Percentiles rank a stretch among this genome's conserved stretches.
phyloP scores from a whole-genome alignment of 352 stramenopile genomes.

The Pythium sp. region DNA sequence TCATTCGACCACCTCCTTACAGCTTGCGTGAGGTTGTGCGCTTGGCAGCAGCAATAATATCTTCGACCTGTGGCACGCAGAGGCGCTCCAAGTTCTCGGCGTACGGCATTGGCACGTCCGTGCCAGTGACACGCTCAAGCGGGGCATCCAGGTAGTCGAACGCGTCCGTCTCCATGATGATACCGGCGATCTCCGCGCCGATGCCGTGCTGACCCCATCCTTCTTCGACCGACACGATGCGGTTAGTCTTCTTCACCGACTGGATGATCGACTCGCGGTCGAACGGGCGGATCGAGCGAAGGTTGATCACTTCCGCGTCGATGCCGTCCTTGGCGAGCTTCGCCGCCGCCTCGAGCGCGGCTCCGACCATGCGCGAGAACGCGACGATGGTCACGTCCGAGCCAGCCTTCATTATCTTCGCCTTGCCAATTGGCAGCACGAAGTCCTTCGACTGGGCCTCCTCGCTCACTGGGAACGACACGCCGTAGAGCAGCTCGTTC shows the following conservation, averaged over 20 bases:
- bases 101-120: slow-evolving; percentile 99
- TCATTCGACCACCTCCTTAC: slow-evolving; percentile 34
- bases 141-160: slow-evolving; percentile 99
- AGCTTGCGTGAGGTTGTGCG: slow-evolving; percentile 75
- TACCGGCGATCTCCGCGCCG: slow-evolving; percentile 96
- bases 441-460: slow-evolving; percentile 98
- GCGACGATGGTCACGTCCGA: slow-evolving; percentile 98
- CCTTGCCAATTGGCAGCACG: slow-evolving; percentile 97
- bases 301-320: slow-evolving; percentile 94
- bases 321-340: slow-evolving; percentile 94
- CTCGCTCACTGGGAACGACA: slow-evolving; percentile 96
- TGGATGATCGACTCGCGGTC: slow-evolving; percentile 97
- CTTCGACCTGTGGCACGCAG: slow-evolving; percentile 93
- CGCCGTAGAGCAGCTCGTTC: slow-evolving; percentile 99
- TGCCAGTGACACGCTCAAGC: slow-evolving; percentile 95
- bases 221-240: slow-evolving; percentile 97
- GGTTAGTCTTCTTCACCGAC: slow-evolving; percentile 98
- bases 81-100: slow-evolving; percentile 94
- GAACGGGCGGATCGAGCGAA: slow-evolving; percentile 94
- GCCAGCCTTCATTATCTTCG: slow-evolving; percentile 97
- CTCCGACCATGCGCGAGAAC: slow-evolving; percentile 96
- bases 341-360: slow-evolving; percentile 95
- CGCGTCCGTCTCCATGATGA: slow-evolving; percentile 97
- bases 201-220: slow-evolving; percentile 97
- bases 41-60: slow-evolving; percentile 93